Percentiles rank a stretch among this genome's conserved stretches.
Conservation (phyloP, 176 grass and related monocot genomes). For the Triticum urartu region DNA sequence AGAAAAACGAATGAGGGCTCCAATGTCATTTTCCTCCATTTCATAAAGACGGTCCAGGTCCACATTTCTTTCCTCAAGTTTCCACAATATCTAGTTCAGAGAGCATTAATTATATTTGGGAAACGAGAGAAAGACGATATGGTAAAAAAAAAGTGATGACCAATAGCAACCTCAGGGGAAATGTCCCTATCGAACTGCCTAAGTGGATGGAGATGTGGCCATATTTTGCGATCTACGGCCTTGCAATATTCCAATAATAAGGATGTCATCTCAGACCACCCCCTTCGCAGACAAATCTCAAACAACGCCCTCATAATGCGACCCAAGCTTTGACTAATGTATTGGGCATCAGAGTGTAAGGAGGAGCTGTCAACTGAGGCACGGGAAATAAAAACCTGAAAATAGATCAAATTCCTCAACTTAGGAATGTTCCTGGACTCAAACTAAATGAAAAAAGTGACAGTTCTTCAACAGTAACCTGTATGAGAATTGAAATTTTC, state of each 20-base stretch:
- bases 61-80: slow-evolving; percentile 83
- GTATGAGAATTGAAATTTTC: slow-evolving; percentile 99
- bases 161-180: slow-evolving; percentile 59
- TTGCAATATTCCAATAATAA: slow-evolving; percentile 91
- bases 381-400: slow-evolving; percentile 87
- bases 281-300: slow-evolving; percentile 87
- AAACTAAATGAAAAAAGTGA: not conserved
- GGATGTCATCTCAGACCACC: slow-evolving; percentile 91
- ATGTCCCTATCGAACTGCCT: slow-evolving; percentile 88
- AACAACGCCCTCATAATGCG: slow-evolving; percentile 97
- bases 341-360: slow-evolving; percentile 93
- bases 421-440: slow-evolving; percentile 19
- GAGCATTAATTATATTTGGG: slow-evolving; percentile 21
- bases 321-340: slow-evolving; percentile 92
- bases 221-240: slow-evolving; percentile 85
- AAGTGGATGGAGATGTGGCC: slow-evolving; percentile 91
- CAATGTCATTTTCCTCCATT: slow-evolving; percentile 97
- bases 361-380: slow-evolving; percentile 93
- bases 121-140: slow-evolving; percentile 5
- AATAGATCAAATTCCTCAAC: slow-evolving; percentile 25
- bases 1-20: slow-evolving; percentile 79
- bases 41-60: slow-evolving; percentile 85
- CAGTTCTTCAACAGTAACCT: slow-evolving; percentile 49
- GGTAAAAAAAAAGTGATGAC: not conserved
- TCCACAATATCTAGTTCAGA: slow-evolving; percentile 70